phyloP scores from a whole-genome alignment of 306 rosid genomes.

The Corylus americana region DNA sequence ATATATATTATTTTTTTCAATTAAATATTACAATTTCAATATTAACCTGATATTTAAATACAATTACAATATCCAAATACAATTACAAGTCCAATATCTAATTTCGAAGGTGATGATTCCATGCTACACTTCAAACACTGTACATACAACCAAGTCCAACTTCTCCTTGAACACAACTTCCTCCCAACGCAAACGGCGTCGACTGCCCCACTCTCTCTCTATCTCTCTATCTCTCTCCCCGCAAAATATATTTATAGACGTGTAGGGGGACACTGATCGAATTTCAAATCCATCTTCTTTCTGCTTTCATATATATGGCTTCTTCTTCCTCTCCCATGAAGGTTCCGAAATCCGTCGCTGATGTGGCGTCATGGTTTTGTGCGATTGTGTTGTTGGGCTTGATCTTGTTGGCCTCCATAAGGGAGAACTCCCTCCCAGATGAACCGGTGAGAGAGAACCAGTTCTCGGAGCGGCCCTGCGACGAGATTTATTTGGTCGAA shows the following conservation, averaged over 20 bases:
- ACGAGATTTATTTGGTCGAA: slow-evolving; percentile 41
- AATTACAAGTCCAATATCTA: too few species aligned
- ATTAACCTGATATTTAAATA: too few species aligned
- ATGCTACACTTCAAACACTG: background rate
- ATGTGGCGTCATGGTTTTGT: slow-evolving; percentile 64
- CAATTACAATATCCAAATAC: too few species aligned
- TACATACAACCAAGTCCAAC: slow-evolving; percentile 25
- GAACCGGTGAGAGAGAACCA: slow-evolving; percentile 35
- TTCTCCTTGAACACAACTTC: slow-evolving; percentile 36
- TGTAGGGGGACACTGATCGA: background rate
- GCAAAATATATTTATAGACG: background rate
- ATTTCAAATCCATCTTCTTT: slow-evolving; percentile 1
- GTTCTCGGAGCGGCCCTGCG: slow-evolving; percentile 39
- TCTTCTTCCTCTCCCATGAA: slow-evolving; percentile 16
- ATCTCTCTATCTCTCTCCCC: background rate
- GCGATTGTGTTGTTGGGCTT: slow-evolving; percentile 44
- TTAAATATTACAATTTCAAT: too few species aligned
- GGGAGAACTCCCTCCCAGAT: slow-evolving; percentile 33
- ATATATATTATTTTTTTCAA: too few species aligned
- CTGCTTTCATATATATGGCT: background rate
- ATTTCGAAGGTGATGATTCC: background rate
- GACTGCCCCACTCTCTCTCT: slow-evolving; percentile 1
- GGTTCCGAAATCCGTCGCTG: slow-evolving; percentile 27
- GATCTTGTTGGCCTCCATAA: slow-evolving; percentile 53
- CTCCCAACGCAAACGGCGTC: slow-evolving; percentile 34